Conservation (phyloP, 768 basidiomycete species). For the Sutorius australiensis region DNA sequence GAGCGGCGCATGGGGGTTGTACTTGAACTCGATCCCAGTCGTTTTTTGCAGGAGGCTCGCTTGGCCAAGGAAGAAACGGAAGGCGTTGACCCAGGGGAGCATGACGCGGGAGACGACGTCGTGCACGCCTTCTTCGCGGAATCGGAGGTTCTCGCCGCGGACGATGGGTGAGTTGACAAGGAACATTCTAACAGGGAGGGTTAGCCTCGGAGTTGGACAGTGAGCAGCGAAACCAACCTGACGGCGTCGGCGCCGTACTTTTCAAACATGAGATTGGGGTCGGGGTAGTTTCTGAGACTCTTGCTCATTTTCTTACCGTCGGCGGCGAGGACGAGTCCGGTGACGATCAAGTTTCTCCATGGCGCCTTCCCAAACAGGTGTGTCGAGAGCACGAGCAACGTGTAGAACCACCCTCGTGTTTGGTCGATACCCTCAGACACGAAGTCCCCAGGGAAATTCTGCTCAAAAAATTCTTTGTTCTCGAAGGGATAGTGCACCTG, state of each 20-base stretch:
- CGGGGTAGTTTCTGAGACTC: conserved; percentile 93
- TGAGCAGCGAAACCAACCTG: conserved; percentile 46
- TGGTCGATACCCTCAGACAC: conserved; percentile 99
- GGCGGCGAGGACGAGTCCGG: conserved; percentile 90
- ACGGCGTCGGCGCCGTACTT: conserved; percentile 95
- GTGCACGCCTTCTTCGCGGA: conserved; percentile 96
- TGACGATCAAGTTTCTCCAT: conserved; percentile 97
- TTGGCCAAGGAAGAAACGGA: conserved; percentile 99
- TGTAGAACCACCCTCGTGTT: conserved; percentile 99
- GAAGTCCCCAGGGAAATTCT: conserved; percentile 90
- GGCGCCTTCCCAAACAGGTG: conserved; percentile 92
- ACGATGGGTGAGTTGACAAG: conserved; percentile 99
- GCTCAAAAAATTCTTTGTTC: conserved; percentile 84
- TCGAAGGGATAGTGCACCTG: conserved; percentile 98
- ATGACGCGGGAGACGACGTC: conserved; percentile 96
- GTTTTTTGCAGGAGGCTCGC: conserved; percentile 82
- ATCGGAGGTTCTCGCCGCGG: conserved; percentile 94
- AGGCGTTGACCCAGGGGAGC: conserved; percentile 96
- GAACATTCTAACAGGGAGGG: conserved; percentile 69
- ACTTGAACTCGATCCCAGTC: conserved; percentile 71
- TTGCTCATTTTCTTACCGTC: conserved; percentile 99
- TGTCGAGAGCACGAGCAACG: conserved; percentile 91
- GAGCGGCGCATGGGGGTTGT: conserved; percentile 79
- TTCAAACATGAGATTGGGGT: conserved; percentile 86
- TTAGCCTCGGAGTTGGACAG: neutral